Conservation (phyloP, 2,329 filamentous ascomycete species). For the Aulographum hederae region DNA sequence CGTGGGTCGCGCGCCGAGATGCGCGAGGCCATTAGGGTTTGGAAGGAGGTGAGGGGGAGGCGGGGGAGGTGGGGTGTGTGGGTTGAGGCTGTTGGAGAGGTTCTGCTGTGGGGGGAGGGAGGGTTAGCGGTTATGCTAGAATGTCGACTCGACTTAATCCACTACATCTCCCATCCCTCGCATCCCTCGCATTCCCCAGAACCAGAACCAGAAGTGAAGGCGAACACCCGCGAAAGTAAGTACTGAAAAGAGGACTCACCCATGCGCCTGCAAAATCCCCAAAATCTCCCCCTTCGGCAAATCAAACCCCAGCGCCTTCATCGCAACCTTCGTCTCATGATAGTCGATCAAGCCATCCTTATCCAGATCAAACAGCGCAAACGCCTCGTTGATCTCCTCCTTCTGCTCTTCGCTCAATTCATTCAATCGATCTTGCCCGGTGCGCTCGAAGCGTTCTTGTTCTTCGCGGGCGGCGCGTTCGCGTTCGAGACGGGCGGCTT, state of each 20-base stretch:
- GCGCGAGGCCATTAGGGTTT: slow-evolving; percentile 55
- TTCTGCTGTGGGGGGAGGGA: not conserved
- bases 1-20: slow-evolving; percentile 70
- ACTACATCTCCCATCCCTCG: not conserved
- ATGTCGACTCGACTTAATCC: no score
- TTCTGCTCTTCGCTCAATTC: slow-evolving; percentile 70
- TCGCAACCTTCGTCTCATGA: slow-evolving; percentile 92
- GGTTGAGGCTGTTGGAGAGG: not conserved
- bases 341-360: slow-evolving; percentile 90
- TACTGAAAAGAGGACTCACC: slow-evolving; percentile 41
- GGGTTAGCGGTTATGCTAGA: slow-evolving; percentile 2
- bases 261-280: slow-evolving; percentile 62
- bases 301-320: slow-evolving; percentile 90
- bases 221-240: slow-evolving; percentile 10
- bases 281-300: slow-evolving; percentile 74
- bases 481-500: slow-evolving; percentile 10
- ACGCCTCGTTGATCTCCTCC: slow-evolving; percentile 88
- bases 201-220: slow-evolving; percentile 4
- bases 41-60: slow-evolving; percentile 54
- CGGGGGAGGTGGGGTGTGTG: slow-evolving; percentile 37
- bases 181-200: not conserved
- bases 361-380: slow-evolving; percentile 90
- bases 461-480: slow-evolving; percentile 21
- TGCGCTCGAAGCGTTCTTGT: slow-evolving; percentile 24
- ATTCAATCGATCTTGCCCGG: slow-evolving; percentile 29